Conservation (phyloP, 257 asterid genomes). For the Solanum pinnatisectum region DNA sequence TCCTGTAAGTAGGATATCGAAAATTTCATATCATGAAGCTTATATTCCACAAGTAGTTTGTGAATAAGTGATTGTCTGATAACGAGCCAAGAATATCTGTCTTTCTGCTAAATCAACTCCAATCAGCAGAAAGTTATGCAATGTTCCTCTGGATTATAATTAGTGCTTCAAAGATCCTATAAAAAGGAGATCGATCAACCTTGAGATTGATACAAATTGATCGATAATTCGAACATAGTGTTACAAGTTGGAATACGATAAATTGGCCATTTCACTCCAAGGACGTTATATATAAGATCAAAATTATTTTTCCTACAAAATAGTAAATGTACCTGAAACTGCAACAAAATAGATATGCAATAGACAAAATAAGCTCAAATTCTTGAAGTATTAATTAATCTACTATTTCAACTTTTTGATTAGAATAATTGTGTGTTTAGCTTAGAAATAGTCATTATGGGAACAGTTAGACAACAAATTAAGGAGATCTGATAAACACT, state of each 20-base stretch:
- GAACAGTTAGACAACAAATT: background rate
- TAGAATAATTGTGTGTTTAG: background rate
- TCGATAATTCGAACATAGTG: background rate
- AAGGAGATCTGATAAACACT: slow-evolving; percentile 3
- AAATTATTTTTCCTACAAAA: background rate
- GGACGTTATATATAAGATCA: background rate
- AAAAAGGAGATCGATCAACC: background rate
- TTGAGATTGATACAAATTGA: background rate
- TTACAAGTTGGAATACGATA: background rate
- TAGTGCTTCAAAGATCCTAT: background rate
- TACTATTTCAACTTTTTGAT: background rate
- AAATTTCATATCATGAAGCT: background rate
- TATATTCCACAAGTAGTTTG: background rate
- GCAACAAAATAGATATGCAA: background rate
- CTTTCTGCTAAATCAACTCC: background rate
- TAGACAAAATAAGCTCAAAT: background rate
- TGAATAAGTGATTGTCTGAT: background rate
- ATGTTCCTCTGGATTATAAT: background rate
- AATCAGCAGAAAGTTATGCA: background rate
- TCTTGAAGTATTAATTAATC: background rate
- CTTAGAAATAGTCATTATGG: slow-evolving; percentile 12
- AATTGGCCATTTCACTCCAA: background rate
- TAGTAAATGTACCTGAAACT: background rate
- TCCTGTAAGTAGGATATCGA: background rate
- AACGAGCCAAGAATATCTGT: background rate